phyloP scores from a whole-genome alignment of 257 asterid species.

The Rehmannia glutinosa region DNA sequence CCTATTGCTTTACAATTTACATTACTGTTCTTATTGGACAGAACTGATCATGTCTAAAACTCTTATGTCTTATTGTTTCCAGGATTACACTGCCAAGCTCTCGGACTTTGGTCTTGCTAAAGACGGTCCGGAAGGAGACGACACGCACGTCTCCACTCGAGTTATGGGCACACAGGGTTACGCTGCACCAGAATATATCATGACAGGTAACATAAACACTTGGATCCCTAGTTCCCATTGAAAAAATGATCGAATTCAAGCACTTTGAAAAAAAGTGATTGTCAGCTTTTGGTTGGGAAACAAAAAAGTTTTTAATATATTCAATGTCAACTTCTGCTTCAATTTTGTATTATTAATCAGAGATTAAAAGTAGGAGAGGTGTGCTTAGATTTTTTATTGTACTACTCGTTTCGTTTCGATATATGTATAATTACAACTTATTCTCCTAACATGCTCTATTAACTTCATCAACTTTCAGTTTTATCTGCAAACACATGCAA shows the following conservation, averaged over 20 bases:
- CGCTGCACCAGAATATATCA: slow-evolving; percentile 86
- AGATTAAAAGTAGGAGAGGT: too few species aligned
- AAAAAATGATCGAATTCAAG: neutral
- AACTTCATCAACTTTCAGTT: too few species aligned
- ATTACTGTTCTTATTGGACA: neutral
- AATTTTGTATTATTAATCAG: too few species aligned
- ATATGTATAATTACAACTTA: too few species aligned
- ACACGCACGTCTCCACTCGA: slow-evolving; percentile 87
- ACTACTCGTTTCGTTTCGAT: too few species aligned
- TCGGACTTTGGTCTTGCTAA: slow-evolving; percentile 91
- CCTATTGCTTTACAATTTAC: too few species aligned
- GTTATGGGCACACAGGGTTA: slow-evolving; percentile 95
- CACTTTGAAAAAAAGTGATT: neutral
- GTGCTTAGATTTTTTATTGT: too few species aligned
- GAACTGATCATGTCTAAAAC: neutral
- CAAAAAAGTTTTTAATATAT: too few species aligned
- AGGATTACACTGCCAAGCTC: slow-evolving; percentile 84
- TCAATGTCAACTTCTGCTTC: too few species aligned
- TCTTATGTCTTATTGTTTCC: neutral
- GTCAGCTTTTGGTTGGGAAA: too few species aligned
- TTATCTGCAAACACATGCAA: too few species aligned
- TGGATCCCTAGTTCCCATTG: neutral
- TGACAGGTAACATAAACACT: slow-evolving; percentile 66
- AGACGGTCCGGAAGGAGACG: slow-evolving; percentile 94
- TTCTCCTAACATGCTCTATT: too few species aligned